Evolutionary conservation across 2,329 filamentous ascomycete genomes (phyloP).

Genomic region (Tolypocladium tundrense): DNA sequence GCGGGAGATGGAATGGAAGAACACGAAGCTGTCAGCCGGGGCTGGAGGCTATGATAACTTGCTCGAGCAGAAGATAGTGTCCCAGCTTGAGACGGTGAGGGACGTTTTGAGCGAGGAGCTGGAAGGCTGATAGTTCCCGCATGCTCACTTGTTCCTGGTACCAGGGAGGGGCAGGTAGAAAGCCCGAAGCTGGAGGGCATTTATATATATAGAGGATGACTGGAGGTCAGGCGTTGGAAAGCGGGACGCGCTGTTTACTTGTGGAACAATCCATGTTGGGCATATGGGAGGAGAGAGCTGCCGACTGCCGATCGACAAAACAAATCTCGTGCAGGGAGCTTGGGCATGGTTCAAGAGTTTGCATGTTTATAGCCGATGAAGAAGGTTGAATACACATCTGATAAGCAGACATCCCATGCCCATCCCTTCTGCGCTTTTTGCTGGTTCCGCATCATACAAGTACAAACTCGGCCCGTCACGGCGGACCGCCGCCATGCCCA

Average conservation of each 20-base stretch:
- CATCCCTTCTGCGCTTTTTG: neutral
- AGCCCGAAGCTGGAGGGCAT: neutral
- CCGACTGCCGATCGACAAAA: neutral
- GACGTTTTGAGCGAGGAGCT: conserved; percentile 43
- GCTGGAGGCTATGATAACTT: conserved; percentile 43
- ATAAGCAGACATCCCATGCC: neutral
- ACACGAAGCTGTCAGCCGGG: conserved; percentile 22
- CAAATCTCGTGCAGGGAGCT: neutral
- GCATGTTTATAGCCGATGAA: neutral
- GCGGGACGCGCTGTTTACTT: conserved; percentile 1
- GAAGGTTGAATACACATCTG: neutral
- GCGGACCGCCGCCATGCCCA: neutral
- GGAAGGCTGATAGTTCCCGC: conserved; percentile 16
- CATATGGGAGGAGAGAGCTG: neutral
- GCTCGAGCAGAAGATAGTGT: conserved; percentile 67
- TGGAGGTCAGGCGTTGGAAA: conserved; percentile 9
- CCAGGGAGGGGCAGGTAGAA: neutral
- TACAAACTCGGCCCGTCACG: neutral
- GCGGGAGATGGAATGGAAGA: conserved; percentile 57
- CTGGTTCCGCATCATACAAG: neutral
- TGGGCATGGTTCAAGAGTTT: neutral
- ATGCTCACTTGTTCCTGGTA: neutral
- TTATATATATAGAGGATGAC: conserved; percentile 1
- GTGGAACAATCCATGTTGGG: neutral
- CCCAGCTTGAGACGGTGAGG: conserved; percentile 52